Evolutionary conservation across 2,329 filamentous ascomycete species (phyloP), one percentile per base, ranked within the genome.

Genomic region (Plectosphaerella plurivora): DNA sequence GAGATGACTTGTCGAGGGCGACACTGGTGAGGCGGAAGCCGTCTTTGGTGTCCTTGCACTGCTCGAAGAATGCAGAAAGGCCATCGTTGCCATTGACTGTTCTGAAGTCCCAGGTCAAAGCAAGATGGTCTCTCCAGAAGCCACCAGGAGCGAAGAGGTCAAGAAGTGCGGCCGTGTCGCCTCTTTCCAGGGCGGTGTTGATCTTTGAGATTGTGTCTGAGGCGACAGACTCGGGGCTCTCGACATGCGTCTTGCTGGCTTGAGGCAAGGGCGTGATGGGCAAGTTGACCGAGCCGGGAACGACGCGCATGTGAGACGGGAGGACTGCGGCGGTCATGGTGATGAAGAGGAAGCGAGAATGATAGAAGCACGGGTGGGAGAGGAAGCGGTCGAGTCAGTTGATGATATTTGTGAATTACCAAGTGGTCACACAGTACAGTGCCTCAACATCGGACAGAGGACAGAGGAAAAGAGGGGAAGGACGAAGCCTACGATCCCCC

Each of bases 41-140:
- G 11, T 45, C 48, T n/a, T 44, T 45, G 16, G n/a, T 44, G 22
- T 10, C 16, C 12, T 20, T 25, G 39, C 20, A 12, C 20, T 50
- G 37, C 5, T 50, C 12, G 4, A 50, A 25, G n/a, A 50, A 45
- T 9, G 20, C 18, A 18, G 10, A 18, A 10, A 44, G 16, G 15
- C 10, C 18, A 7, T 18, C 18, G 10, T 7, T 20, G 8, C 41
- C 41, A 12, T 12, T 18, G 41, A 20, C 41, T 5, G 55, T 55
- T 51, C 73, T 76, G 44, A 81, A 75, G 41, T 77, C 73, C 81
- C 80, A 85, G 1, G 78, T 73, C 1, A 84, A 61, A 16, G 73
- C 75, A 0, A 85, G 67, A 44, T 83, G 78, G 58, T 85, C 82
- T 10, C 81, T 73, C 82, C 81, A 84, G 64, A 74, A 82, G 52